Evolutionary conservation across 306 rosid species (phyloP).

Genomic region (Begonia loranthoides): DNA sequence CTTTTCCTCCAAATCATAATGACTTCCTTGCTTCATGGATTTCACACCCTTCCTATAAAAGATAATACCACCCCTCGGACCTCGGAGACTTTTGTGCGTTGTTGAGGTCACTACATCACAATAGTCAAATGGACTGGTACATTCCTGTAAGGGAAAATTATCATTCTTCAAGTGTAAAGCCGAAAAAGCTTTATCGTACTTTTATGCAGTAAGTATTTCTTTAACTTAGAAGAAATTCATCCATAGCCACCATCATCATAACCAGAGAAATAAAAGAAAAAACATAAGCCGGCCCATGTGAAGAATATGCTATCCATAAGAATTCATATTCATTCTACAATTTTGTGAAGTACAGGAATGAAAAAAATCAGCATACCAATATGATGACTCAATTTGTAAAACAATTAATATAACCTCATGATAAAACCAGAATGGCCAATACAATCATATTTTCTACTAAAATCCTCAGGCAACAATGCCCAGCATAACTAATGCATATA

Average conservation of each 20-base stretch:
- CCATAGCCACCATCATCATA: background rate
- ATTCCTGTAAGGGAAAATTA: slow-evolving; percentile 33
- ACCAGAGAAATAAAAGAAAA: background rate
- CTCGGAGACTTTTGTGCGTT: slow-evolving; percentile 83
- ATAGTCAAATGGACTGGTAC: slow-evolving; percentile 55
- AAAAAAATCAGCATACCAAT: too few relatives aligned
- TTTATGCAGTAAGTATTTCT: background rate
- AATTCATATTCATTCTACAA: background rate
- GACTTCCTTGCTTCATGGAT: slow-evolving; percentile 39
- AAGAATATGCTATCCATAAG: background rate
- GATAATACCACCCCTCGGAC: slow-evolving; percentile 82
- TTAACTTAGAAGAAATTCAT: too few relatives aligned
- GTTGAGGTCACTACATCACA: slow-evolving; percentile 80
- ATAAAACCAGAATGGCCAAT: too few relatives aligned
- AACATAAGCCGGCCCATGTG: background rate
- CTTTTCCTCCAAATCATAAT: slow-evolving; percentile 65
- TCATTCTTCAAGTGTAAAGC: background rate
- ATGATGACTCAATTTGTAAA: too few relatives aligned
- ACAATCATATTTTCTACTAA: too few relatives aligned
- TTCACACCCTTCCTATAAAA: slow-evolving; percentile 59
- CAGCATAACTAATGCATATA: too few relatives aligned
- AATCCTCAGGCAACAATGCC: too few relatives aligned
- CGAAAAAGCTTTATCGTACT: background rate
- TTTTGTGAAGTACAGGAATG: too few relatives aligned
- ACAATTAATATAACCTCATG: too few relatives aligned